Conservation (phyloP, 83 land plant genomes). For the Thuja plicata region DNA sequence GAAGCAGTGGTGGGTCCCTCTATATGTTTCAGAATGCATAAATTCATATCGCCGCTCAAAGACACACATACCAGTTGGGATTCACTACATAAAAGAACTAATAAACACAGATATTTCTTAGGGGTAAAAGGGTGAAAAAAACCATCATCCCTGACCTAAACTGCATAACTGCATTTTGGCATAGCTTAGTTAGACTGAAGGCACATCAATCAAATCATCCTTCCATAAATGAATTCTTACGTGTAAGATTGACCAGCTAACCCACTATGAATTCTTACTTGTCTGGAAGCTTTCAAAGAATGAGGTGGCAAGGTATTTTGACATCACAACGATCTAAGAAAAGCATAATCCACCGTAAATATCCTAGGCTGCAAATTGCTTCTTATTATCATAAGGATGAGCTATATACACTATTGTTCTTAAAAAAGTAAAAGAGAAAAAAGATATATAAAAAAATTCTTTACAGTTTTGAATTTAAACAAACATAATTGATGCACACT, state of each 20-base stretch:
- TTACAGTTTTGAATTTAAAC: neutral
- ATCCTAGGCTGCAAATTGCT: neutral
- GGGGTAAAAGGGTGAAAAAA: no score
- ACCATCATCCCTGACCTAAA: no score
- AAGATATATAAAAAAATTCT: no score
- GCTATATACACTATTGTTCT: neutral
- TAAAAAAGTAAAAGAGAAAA: neutral
- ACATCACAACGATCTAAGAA: slow-evolving; percentile 97
- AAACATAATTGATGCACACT: slow-evolving; percentile 46
- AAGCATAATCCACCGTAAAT: slow-evolving; percentile 7
- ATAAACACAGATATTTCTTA: no score
- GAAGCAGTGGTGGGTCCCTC: no score
- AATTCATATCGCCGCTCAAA: no score
- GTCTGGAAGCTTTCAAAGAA: slow-evolving; percentile 87
- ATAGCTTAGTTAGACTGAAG: neutral
- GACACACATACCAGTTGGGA: no score
- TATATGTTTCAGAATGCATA: no score
- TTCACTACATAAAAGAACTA: no score
- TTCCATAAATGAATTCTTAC: neutral
- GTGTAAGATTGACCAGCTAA: slow-evolving; percentile 1
- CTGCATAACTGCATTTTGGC: slow-evolving; percentile 52
- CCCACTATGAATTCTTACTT: slow-evolving; percentile 94
- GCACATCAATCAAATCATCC: neutral
- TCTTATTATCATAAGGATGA: neutral
- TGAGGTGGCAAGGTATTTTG: slow-evolving; percentile 99